Percentiles rank a stretch among this genome's conserved stretches.
Evolutionary conservation across 768 basidiomycete genomes (phyloP).

Genomic region (Rubroboletus satanas): DNA sequence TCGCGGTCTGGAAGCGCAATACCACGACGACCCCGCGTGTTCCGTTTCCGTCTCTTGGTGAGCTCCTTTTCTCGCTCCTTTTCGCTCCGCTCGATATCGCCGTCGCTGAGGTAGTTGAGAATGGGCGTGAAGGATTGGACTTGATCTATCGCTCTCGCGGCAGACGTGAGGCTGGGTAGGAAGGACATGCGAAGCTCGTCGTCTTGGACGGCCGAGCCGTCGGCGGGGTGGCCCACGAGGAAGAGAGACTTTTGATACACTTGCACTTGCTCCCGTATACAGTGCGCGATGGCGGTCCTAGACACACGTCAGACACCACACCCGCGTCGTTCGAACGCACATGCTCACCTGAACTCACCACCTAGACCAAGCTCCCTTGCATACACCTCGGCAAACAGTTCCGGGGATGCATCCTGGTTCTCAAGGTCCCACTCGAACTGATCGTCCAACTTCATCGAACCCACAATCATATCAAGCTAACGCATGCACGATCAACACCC

Average conservation of each 20-base stretch:
- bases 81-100: constrained; percentile 85
- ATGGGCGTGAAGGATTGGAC: constrained; percentile 79
- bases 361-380: constrained; percentile 80
- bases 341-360: constrained; percentile 85
- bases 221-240: constrained; percentile 82
- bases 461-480: constrained; percentile 93
- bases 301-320: constrained; percentile 11
- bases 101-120: constrained; percentile 85
- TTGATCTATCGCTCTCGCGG: constrained; percentile 71
- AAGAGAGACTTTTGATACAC: constrained; percentile 89
- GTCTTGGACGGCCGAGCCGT: constrained; percentile 74
- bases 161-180: constrained; percentile 72
- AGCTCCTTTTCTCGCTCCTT: constrained; percentile 93
- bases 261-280: constrained; percentile 92
- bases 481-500: neutral
- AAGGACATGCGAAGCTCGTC: constrained; percentile 90
- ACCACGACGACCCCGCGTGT: constrained; percentile 77
- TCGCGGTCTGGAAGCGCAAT: constrained; percentile 90
- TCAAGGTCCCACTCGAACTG: constrained; percentile 98
- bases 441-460: constrained; percentile 89
- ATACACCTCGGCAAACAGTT: constrained; percentile 89
- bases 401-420: constrained; percentile 75
- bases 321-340: neutral
- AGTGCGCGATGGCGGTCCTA: constrained; percentile 93
- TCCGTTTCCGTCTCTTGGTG: constrained; percentile 78